These are phyloP conservation scores for Auriscalpium microsporum DNA, from an alignment of 768 basidiomycete species.

Conservation along the genomic window DNA sequence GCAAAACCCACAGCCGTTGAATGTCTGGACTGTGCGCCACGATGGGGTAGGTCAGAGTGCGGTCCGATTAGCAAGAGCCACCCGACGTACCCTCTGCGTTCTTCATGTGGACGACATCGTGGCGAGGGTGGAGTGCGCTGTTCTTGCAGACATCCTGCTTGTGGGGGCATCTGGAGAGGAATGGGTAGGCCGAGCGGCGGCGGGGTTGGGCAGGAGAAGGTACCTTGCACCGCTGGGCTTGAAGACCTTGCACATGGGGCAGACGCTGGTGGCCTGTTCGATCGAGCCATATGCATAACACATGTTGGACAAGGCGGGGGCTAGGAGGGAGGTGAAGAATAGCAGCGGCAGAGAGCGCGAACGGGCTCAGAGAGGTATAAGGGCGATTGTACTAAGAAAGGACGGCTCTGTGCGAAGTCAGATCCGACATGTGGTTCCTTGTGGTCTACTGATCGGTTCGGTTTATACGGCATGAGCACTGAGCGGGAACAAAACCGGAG, in stretches of 20 bases:
- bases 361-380: constrained; percentile 29
- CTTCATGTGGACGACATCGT: constrained; percentile 71
- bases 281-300: constrained; percentile 65
- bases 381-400: constrained; percentile 32
- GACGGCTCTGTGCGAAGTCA: constrained; percentile 24
- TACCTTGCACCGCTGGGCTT: constrained; percentile 51
- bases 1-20: constrained; percentile 86
- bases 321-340: constrained; percentile 8
- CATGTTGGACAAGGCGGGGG: constrained; percentile 36
- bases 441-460: constrained; percentile 32
- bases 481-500: constrained; percentile 17
- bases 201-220: constrained; percentile 9
- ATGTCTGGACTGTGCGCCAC: constrained; percentile 52
- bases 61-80: constrained; percentile 1
- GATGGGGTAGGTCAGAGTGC: constrained; percentile 13
- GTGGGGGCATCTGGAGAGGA: constrained; percentile 60
- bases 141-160: constrained; percentile 69
- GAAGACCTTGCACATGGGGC: constrained; percentile 84
- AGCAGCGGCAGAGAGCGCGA: constrained; percentile 15
- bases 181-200: constrained; percentile 17
- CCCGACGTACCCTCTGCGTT: constrained; percentile 71
- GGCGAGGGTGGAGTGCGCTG: constrained; percentile 61
- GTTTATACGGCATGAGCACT: constrained; percentile 25
- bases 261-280: constrained; percentile 57
- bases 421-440: constrained; percentile 31